phyloP scores from a whole-genome alignment of 139 green algal genomes.

The Chlorella sp. region DNA sequence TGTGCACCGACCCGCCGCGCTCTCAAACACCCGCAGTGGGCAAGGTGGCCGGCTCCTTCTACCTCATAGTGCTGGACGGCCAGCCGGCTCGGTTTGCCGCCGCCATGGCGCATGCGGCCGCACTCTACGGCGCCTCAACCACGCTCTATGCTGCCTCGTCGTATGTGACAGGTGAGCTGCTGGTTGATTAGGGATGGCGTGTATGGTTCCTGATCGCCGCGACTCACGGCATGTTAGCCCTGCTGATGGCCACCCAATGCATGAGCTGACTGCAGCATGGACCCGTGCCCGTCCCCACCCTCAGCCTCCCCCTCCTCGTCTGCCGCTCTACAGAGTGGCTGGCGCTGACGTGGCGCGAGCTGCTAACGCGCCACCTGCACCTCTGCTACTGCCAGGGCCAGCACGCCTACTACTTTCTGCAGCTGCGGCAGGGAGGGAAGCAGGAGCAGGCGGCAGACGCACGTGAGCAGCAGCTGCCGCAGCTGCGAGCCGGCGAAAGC shows the following conservation, averaged over 20 bases:
- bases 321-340: neutral
- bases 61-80: constrained; percentile 41
- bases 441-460: no score
- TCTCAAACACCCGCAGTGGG: constrained; percentile 41
- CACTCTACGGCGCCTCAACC: constrained; percentile 32
- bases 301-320: no score
- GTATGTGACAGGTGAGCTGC: constrained; percentile 5
- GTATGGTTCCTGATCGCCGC: no score
- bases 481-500: neutral
- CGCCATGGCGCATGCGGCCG: constrained; percentile 27
- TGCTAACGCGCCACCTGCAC: constrained; percentile 34
- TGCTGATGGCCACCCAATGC: no score
- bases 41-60: constrained; percentile 57
- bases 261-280: no score
- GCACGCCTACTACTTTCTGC: constrained; percentile 34
- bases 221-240: no score
- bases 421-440: neutral
- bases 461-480: neutral
- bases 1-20: no score
- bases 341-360: constrained; percentile 34
- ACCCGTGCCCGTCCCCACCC: no score
- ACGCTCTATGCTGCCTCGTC: neutral
- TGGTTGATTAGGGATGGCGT: neutral
- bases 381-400: constrained; percentile 35
- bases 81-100: constrained; percentile 16